Evolutionary conservation across 352 stramenopile genomes (phyloP), one percentile per base, ranked within the genome.

Genomic region (Poterioochromonas sp.): DNA sequence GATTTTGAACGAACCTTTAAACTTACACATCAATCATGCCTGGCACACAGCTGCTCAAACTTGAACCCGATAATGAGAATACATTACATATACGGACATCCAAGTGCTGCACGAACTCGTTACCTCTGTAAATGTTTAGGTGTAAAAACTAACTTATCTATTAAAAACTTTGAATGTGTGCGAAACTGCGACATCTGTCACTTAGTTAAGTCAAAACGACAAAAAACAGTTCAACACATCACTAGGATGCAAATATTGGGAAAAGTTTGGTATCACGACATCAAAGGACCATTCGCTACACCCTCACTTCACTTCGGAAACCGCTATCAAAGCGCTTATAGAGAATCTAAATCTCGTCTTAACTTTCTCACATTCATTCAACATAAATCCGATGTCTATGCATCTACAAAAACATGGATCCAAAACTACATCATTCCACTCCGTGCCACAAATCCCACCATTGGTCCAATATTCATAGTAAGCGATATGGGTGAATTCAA

Each of bases 401-500:
- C 15, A 35, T 68, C 58, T 35, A 68, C 58, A 18, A 68, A 68
- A 68, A 18, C 29, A 68, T 68, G 58, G 58, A 68, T 68, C 15
- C 15, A 68, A 35, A 18, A 68, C 15, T 68, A 68, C 29, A 68
- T 68, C 58, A 68, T 68, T 68, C 29, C 58, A 68, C 58, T 68
- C 15, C 58, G 15, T 35, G 58, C 29, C 15, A 68, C 58, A 18
- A 18, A 68, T 68, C 58, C 58, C 15, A 35, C 15, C 29, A 18
- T 68, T 68, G 58, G 58, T 68, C 58, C 58, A 18, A 68, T 68
- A 18, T 68, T 68, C 29, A 35, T 68, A 18, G 58, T 35, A 18
- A 68, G 58, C 29, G 58, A 68, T 35, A 68, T 68, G 58, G 58
- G 58, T 68, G 58, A 68, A 68, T 68, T 68, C 58, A 68, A 68